Conservation (phyloP, 495 filamentous ascomycete genomes). For the Penicillium ochrochloron region DNA sequence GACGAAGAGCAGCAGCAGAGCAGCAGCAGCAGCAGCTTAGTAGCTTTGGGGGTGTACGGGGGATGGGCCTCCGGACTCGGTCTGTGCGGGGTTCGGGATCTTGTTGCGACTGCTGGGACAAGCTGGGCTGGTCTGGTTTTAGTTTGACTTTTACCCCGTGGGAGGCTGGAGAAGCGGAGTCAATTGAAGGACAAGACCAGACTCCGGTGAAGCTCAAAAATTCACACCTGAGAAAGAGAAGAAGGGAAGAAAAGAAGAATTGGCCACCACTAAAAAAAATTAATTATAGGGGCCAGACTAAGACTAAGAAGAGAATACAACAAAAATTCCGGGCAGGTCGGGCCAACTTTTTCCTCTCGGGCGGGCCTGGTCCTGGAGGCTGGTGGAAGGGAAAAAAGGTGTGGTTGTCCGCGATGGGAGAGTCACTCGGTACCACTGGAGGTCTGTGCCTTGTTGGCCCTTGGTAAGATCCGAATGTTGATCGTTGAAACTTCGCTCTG, state of each 20-base stretch:
- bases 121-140: neutral
- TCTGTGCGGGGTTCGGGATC: constrained; percentile 33
- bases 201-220: neutral
- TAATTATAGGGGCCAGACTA: neutral
- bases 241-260: neutral
- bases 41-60: constrained; percentile 9
- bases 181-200: neutral
- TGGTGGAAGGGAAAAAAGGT: neutral
- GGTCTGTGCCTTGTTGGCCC: neutral
- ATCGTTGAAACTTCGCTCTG: neutral
- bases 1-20: constrained; percentile 5
- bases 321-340: constrained; percentile 2
- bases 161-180: constrained; percentile 18
- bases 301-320: neutral
- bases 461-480: neutral
- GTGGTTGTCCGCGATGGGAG: constrained; percentile 2
- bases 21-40: constrained; percentile 3
- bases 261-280: neutral
- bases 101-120: neutral
- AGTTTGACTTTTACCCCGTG: constrained; percentile 4
- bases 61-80: constrained; percentile 30
- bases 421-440: constrained; percentile 14
- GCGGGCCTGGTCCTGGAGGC: constrained; percentile 7
- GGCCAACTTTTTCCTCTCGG: constrained; percentile 17
- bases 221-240: too few relatives aligned